phyloP scores from a whole-genome alignment of 1,284 basidiomycete species.

The Irpex lacteus region DNA sequence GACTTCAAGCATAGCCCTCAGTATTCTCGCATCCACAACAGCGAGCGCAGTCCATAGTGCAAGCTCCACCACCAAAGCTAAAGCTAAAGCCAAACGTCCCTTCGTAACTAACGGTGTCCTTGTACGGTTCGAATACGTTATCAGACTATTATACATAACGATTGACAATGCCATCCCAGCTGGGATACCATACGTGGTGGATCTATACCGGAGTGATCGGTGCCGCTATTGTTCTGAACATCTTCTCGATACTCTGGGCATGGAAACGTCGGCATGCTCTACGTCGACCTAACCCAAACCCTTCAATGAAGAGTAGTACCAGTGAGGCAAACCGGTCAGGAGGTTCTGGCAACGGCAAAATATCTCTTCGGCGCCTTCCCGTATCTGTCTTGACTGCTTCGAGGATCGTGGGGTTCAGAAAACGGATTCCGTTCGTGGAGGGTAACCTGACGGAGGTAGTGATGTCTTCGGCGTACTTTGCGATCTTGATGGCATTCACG shows the following conservation, averaged over 20 bases:
- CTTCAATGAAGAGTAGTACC: neutral
- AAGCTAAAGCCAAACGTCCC: neutral
- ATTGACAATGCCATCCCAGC: neutral
- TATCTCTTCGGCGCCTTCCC: conserved; percentile 19
- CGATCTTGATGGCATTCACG: conserved; percentile 22
- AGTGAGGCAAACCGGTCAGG: neutral
- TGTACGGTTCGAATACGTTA: neutral
- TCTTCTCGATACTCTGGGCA: conserved; percentile 19
- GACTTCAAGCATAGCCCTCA: neutral
- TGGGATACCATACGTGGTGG: conserved; percentile 16
- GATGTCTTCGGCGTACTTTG: conserved; percentile 21
- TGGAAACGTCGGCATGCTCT: conserved; percentile 12
- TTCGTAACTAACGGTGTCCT: neutral
- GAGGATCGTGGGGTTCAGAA: conserved; percentile 24
- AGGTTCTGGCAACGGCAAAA: neutral
- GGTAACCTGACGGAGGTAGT: conserved; percentile 22
- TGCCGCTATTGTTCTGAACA: conserved; percentile 19
- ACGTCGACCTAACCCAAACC: neutral
- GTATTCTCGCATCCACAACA: neutral
- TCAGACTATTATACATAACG: too few relatives aligned
- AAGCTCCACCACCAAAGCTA: neutral
- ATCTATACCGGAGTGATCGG: conserved; percentile 17
- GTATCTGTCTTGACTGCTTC: conserved; percentile 21
- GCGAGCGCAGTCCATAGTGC: neutral
- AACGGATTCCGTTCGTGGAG: conserved; percentile 21